Evolutionary conservation across 2,329 filamentous ascomycete genomes (phyloP), one percentile per base, ranked within the genome.

Genomic region (Talaromyces amestolkiae): DNA sequence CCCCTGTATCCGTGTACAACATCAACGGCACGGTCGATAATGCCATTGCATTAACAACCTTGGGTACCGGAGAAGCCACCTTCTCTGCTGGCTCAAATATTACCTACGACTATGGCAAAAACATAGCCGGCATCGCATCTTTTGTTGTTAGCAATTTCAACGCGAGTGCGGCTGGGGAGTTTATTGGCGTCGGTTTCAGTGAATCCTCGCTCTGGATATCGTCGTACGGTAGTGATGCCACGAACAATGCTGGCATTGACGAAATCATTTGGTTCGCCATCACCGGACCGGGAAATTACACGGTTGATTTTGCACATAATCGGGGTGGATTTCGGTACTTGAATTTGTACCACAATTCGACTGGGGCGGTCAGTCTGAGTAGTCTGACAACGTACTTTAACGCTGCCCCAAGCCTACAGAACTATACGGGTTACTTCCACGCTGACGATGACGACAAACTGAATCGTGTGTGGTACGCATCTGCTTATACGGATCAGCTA

Each of bases 401-500:
- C 22, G 13, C 11, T 49, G 45, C 45, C 6, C 45, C 45, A 7
- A 49, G 45, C 27, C 45, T 49, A 13, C 45, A 27, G 22, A 49
- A 49, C 11, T 49, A 49, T 27, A 49, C 45, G 45, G 45, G 45
- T 8, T 49, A 49, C 45, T 49, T 49, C 3, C 45, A 49, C 13
- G 22, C 45, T 2, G 19, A 27, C 6, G 13, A 15, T 17, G 45
- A 49, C 13, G 79, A 83, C 22, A 69, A 84, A 19, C 76, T 87
- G 62, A 86, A 87, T 68, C 76, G 78, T 24, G 82, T 85, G 33
- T 86, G 84, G 84, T 86, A 86, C 69, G 81, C 81, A 27, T 84
- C 81, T 27, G 82, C 82, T 6, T 84, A 83, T 68, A 86, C 84
- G 6, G 70, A 74, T 43, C 74, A 77, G 58, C 65, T 77, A 6